Conservation (phyloP, 2,329 filamentous ascomycete species). For the Cryphonectria nitschkei region DNA sequence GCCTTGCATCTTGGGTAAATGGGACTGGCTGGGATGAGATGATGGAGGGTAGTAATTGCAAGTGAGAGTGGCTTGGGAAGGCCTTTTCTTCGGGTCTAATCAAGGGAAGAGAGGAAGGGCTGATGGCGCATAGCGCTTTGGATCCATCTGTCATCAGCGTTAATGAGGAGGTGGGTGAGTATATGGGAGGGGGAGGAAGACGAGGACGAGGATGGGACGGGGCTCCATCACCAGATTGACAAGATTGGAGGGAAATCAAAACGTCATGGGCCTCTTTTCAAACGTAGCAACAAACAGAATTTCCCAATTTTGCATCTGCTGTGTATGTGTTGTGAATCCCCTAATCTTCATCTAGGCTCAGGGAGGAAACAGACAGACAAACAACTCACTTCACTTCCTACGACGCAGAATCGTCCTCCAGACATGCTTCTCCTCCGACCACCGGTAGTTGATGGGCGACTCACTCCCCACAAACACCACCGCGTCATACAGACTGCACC, state of each 20-base stretch:
- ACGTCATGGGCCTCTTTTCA: background rate
- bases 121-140: background rate
- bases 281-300: background rate
- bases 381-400: background rate
- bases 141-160: background rate
- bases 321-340: background rate
- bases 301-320: too few relatives aligned
- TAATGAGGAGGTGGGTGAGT: too few relatives aligned
- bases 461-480: slow-evolving; percentile 39
- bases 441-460: slow-evolving; percentile 36
- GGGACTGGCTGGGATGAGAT: background rate
- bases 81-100: background rate
- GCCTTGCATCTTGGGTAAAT: background rate
- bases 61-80: background rate
- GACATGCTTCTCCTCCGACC: slow-evolving; percentile 25
- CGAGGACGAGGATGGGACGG: background rate
- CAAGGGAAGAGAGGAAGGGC: background rate
- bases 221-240: background rate
- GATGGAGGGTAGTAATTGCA: background rate
- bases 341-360: background rate
- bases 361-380: background rate
- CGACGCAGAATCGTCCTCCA: slow-evolving; percentile 11
- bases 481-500: slow-evolving; percentile 38
- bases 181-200: too few relatives aligned
- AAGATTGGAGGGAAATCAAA: background rate